These are phyloP conservation scores for Thalassiosira exigua DNA, from an alignment of 352 stramenopile genomes.

Conservation along the genomic window DNA sequence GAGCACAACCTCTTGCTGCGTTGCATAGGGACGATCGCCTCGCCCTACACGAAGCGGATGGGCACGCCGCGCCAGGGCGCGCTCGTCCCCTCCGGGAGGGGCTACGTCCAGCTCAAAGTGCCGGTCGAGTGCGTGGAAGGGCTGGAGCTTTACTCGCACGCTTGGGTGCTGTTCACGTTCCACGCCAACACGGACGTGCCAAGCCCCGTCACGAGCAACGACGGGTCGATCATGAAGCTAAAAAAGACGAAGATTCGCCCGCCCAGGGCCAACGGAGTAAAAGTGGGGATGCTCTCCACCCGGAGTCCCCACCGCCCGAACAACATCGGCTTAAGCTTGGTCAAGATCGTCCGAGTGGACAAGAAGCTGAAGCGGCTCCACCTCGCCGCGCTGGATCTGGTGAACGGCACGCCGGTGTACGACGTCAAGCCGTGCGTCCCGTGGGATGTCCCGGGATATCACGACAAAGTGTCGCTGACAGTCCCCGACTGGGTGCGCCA, in stretches of 20 bases:
- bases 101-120: slow-evolving; percentile 67
- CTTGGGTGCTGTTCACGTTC: slow-evolving; percentile 82
- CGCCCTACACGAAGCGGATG: slow-evolving; percentile 82
- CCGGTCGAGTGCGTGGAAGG: slow-evolving; percentile 67
- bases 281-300: slow-evolving; percentile 76
- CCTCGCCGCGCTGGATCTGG: slow-evolving; percentile 74
- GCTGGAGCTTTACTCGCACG: slow-evolving; percentile 72
- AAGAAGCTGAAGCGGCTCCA: slow-evolving; percentile 57
- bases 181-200: slow-evolving; percentile 76
- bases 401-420: slow-evolving; percentile 80
- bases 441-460: slow-evolving; percentile 76
- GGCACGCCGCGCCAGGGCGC: slow-evolving; percentile 76
- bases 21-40: slow-evolving; percentile 70
- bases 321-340: slow-evolving; percentile 61
- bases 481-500: slow-evolving; percentile 73
- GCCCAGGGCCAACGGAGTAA: slow-evolving; percentile 65
- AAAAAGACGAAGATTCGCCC: slow-evolving; percentile 79
- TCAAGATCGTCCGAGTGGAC: slow-evolving; percentile 66
- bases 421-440: slow-evolving; percentile 81
- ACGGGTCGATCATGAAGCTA: slow-evolving; percentile 21
- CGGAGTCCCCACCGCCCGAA: slow-evolving; percentile 80
- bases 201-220: neutral
- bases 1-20: slow-evolving; percentile 25
- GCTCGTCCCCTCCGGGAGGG: slow-evolving; percentile 69
- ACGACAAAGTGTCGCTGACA: slow-evolving; percentile 40